Evolutionary conservation across 352 stramenopile species (phyloP), one percentile per base, ranked within the genome.

Genomic region (Sclerospora graminicola): DNA sequence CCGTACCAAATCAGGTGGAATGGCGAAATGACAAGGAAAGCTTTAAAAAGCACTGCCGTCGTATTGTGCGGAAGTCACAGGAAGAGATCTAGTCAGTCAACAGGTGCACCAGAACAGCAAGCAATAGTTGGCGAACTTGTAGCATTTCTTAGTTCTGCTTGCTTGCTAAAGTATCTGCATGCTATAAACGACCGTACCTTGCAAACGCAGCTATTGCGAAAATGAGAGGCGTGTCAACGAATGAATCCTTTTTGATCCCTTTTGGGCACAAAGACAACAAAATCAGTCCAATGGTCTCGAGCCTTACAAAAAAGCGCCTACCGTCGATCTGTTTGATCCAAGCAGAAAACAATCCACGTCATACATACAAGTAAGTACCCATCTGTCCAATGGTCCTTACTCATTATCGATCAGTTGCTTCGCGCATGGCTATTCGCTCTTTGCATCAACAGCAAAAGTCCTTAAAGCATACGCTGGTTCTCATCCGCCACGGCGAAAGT

Each of bases 401-500:
- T 23, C 61, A 84, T 30, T 66, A 51, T 41, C 73, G 68, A 42
- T 80, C 73, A 26, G 44, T 85, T 29, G 50, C 43, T 51, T 60
- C 56, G 30, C 65, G 59, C 62, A 20, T 57, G 35, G 40, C 46
- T 39, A 54, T 30, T 27, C 52, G 48, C 34, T 57, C 63, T n/a
- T 38, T 84, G n/a, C 48, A 70, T 45, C 66, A 82, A 52, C 68
- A 74, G 58, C 73, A 79, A 50, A 73, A 74, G 48, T 57, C 69
- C 35, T 54, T 63, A 43, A 80, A 84, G 66, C 71, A 88, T 63
- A 92, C 81, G 57, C 69, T 96, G 24, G 77, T 96, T 57, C 73
- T 97, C 54, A 81, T 97, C 44, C 86, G 90, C 38, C 90, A 97
- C 66, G 90, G 90, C 24, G 86, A 97, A 65, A 92, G 69, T 45